A percentile compares a stretch with the other conserved stretches of the same genome.
These are phyloP conservation scores for Massariosphaeria phaeospora DNA, from an alignment of 495 filamentous ascomycete species.

Conservation along the genomic window DNA sequence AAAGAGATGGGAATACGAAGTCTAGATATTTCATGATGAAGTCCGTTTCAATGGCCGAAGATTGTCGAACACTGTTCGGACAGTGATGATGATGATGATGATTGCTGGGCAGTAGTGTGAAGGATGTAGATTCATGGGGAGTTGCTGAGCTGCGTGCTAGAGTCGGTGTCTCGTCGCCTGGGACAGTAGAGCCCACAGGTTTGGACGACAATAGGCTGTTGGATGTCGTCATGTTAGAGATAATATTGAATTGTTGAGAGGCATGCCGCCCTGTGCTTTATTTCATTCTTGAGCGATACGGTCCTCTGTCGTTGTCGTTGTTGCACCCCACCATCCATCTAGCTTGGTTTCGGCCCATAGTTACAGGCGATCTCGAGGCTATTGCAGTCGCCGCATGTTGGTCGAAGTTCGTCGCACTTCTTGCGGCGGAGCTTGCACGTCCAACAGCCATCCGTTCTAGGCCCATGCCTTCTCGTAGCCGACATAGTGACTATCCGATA, in stretches of 20 bases:
- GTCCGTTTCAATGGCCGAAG: too few species aligned
- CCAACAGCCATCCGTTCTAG: slow-evolving; percentile 55
- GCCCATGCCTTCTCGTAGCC: too few species aligned
- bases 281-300: slow-evolving; percentile 47
- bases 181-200: neutral
- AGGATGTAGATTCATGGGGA: slow-evolving; percentile 17
- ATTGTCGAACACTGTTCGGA: slow-evolving; percentile 34
- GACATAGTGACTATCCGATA: too few species aligned
- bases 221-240: neutral
- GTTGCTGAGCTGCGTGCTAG: slow-evolving; percentile 7
- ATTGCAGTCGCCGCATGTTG: slow-evolving; percentile 46
- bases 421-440: slow-evolving; percentile 55
- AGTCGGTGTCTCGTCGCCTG: neutral
- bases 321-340: slow-evolving; percentile 51
- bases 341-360: slow-evolving; percentile 49
- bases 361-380: slow-evolving; percentile 48
- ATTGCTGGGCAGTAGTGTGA: too few species aligned
- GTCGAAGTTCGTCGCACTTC: slow-evolving; percentile 50
- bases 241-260: slow-evolving; percentile 14
- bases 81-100: too few species aligned
- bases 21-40: slow-evolving; percentile 51
- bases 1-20: slow-evolving; percentile 50
- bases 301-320: slow-evolving; percentile 51
- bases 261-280: slow-evolving; percentile 46
- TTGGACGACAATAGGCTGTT: neutral